Percentiles rank a stretch among this genome's conserved stretches.
Conservation (phyloP, 768 basidiomycete species). For the Tricholoma flavovirens region DNA sequence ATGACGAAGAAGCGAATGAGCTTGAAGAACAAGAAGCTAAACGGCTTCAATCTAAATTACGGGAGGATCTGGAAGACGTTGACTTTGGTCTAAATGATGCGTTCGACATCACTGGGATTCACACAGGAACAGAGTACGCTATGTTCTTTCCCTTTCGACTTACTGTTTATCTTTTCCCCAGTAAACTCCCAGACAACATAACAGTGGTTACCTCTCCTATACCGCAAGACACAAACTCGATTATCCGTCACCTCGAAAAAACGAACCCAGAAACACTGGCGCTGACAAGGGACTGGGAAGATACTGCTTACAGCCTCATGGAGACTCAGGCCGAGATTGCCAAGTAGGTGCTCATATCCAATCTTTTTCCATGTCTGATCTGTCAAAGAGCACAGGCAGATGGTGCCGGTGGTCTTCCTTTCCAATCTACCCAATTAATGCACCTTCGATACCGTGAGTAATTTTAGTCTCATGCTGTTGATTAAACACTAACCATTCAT, state of each 20-base stretch:
- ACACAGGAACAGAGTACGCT: slow-evolving; percentile 30
- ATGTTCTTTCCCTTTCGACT: background rate
- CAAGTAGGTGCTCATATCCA: slow-evolving; percentile 34
- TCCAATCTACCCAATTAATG: slow-evolving; percentile 66
- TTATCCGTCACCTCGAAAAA: slow-evolving; percentile 67
- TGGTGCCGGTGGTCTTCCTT: slow-evolving; percentile 45
- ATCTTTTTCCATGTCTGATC: background rate
- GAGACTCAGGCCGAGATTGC: slow-evolving; percentile 48
- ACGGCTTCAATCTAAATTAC: slow-evolving; percentile 68
- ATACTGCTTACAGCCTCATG: slow-evolving; percentile 50
- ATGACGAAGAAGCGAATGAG: slow-evolving; percentile 85
- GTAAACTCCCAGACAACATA: slow-evolving; percentile 32
- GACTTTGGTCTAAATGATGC: slow-evolving; percentile 81
- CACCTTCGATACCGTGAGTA: slow-evolving; percentile 86
- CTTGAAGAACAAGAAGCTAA: slow-evolving; percentile 85
- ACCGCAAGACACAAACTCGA: slow-evolving; percentile 52
- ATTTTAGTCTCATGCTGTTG: background rate
- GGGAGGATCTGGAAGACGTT: slow-evolving; percentile 64
- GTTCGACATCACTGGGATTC: slow-evolving; percentile 32
- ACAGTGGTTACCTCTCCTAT: slow-evolving; percentile 29
- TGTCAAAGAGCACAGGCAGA: slow-evolving; percentile 40
- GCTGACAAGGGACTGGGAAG: slow-evolving; percentile 79
- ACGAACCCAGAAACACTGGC: slow-evolving; percentile 75
- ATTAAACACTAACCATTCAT: background rate
- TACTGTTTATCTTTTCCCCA: slow-evolving; percentile 14